These are phyloP conservation scores for Colletotrichum sp. DNA, from an alignment of 2,329 filamentous ascomycete species.

Conservation along the genomic window DNA sequence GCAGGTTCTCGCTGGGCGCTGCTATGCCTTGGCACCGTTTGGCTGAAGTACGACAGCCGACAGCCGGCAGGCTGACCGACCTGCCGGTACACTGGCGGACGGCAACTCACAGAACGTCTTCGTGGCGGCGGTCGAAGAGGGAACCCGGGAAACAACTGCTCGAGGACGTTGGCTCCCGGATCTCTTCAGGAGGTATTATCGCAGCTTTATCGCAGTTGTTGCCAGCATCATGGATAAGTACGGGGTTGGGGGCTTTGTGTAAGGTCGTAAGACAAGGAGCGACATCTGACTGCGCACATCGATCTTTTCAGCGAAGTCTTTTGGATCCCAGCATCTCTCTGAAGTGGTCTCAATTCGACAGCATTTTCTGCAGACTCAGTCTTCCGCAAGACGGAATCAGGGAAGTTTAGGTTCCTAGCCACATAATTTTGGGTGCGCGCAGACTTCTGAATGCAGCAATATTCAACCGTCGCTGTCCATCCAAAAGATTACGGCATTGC, in stretches of 20 bases:
- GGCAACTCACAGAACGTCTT: background rate
- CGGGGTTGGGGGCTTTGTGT: background rate
- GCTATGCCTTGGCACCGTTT: background rate
- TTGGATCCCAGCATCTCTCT: background rate
- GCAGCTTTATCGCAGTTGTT: background rate
- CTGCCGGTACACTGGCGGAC: background rate
- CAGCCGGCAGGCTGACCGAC: background rate
- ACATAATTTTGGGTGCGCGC: background rate
- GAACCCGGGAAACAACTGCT: background rate
- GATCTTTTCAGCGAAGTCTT: background rate
- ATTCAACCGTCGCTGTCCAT: background rate
- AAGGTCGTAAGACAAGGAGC: background rate
- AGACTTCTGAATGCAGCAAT: background rate
- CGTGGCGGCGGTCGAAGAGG: background rate
- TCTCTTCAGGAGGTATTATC: background rate
- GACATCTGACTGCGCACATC: background rate
- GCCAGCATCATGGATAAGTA: background rate
- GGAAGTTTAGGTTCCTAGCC: background rate
- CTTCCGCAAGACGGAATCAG: background rate
- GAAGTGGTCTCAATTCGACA: background rate
- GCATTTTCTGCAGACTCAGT: background rate
- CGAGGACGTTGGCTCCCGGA: background rate
- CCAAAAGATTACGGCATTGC: background rate
- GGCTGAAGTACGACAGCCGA: background rate
- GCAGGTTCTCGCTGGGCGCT: background rate